Conservation (phyloP, 805 yeast genomes). For the Gaillardinia entomophila region DNA sequence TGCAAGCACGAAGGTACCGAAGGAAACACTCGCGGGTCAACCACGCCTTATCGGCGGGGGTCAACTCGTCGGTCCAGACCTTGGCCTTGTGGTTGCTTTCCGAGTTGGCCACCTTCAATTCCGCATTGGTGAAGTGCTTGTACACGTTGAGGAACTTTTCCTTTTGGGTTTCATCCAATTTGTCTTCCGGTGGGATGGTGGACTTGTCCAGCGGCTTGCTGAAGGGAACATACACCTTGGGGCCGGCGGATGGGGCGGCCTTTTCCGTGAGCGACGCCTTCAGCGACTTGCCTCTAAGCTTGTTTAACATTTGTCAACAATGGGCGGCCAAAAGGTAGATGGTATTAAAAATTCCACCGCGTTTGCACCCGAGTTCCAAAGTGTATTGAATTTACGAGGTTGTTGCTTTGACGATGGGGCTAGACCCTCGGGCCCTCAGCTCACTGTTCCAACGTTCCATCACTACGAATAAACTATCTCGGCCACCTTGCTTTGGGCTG, state of each 20-base stretch:
- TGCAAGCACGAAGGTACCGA: constrained; percentile 89
- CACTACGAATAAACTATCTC: too few species aligned
- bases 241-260: constrained; percentile 4
- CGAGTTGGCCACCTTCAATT: constrained; percentile 41
- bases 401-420: too few species aligned
- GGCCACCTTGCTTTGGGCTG: too few species aligned
- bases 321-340: too few species aligned
- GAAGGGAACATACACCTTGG: constrained; percentile 43
- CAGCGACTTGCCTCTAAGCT: constrained; percentile 10
- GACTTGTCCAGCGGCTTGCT: constrained; percentile 45
- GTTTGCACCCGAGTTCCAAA: too few species aligned
- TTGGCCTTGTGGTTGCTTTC: constrained; percentile 43
- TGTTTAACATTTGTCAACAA: constrained; percentile 10
- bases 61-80: constrained; percentile 15
- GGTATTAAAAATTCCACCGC: too few species aligned
- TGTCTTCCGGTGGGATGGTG: constrained; percentile 43
- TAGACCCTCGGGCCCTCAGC: too few species aligned
- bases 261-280: constrained; percentile 6
- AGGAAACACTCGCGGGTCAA: constrained; percentile 84
- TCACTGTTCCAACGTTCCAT: too few species aligned
- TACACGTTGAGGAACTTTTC: constrained; percentile 59
- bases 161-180: constrained; percentile 50
- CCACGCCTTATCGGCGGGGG: constrained; percentile 76
- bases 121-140: constrained; percentile 53
- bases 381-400: too few species aligned